Conservation (phyloP, 371 early-diverging fungal genomes). For the Conidiobolus incongruus region DNA sequence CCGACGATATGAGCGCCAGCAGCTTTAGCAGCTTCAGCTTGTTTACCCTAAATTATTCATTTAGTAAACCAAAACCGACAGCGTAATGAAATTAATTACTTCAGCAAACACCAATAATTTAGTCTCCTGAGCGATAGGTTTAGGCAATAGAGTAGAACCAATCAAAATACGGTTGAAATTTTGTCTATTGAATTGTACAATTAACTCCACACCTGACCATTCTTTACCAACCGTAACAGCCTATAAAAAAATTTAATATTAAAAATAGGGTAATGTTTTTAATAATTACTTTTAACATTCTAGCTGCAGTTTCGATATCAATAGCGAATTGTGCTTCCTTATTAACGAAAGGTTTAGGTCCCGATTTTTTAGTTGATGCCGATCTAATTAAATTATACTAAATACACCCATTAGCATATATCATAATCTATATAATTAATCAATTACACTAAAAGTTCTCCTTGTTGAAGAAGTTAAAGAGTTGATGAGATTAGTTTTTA, state of each 20-base stretch:
- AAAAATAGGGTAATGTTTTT: neutral
- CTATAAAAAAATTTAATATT: conserved; percentile 11
- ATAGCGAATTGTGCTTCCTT: too few relatives aligned
- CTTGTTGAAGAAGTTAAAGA: too few relatives aligned
- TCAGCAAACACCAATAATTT: conserved; percentile 56
- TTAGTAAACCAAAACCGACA: neutral
- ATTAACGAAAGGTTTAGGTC: too few relatives aligned
- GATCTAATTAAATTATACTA: too few relatives aligned
- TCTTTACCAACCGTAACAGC: conserved; percentile 48
- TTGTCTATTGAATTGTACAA: conserved; percentile 23
- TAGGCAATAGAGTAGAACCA: conserved; percentile 45
- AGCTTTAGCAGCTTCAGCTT: conserved; percentile 57
- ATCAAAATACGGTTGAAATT: conserved; percentile 28
- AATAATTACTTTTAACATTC: neutral
- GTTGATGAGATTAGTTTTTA: too few relatives aligned
- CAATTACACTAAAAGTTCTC: too few relatives aligned
- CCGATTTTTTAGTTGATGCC: too few relatives aligned
- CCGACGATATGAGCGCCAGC: conserved; percentile 72
- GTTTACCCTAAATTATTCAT: conserved; percentile 19
- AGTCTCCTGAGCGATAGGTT: conserved; percentile 29
- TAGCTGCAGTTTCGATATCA: neutral
- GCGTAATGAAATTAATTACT: conserved; percentile 6
- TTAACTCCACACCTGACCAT: conserved; percentile 37
- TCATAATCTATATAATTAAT: too few relatives aligned
- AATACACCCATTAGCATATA: too few relatives aligned